Conservation (phyloP, 495 filamentous ascomycete species). For the Tricharina praecox region DNA sequence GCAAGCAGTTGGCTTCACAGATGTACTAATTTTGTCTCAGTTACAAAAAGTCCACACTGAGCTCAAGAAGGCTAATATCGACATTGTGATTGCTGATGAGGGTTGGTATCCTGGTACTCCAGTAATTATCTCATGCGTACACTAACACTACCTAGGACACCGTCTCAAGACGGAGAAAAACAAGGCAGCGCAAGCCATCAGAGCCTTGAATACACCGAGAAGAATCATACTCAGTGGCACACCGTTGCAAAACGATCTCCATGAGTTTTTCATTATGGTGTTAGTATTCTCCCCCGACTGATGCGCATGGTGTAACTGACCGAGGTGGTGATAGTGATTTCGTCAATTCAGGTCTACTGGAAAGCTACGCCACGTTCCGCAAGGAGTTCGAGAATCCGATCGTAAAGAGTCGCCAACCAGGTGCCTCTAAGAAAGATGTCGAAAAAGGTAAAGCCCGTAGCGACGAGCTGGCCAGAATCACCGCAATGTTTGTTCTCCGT, state of each 20-base stretch:
- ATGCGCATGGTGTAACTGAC: neutral
- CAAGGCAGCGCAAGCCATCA: slow-evolving; percentile 61
- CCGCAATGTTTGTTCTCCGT: slow-evolving; percentile 57
- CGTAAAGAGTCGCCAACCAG: slow-evolving; percentile 53
- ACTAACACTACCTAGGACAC: too few relatives aligned
- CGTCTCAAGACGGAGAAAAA: slow-evolving; percentile 68
- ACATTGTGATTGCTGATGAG: slow-evolving; percentile 70
- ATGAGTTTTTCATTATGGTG: slow-evolving; percentile 62
- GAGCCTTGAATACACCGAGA: slow-evolving; percentile 48
- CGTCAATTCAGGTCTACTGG: slow-evolving; percentile 59
- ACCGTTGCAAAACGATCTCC: slow-evolving; percentile 64
- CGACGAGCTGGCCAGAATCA: slow-evolving; percentile 50
- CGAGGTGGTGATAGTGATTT: slow-evolving; percentile 34
- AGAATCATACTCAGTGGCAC: slow-evolving; percentile 61
- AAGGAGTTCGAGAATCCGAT: slow-evolving; percentile 60
- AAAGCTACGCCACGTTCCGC: slow-evolving; percentile 50
- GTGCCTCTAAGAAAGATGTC: slow-evolving; percentile 45
- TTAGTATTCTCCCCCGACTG: neutral
- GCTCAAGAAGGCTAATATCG: slow-evolving; percentile 46
- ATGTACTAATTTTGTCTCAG: too few relatives aligned
- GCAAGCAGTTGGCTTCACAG: too few relatives aligned
- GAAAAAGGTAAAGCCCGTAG: slow-evolving; percentile 56
- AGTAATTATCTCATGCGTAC: too few relatives aligned
- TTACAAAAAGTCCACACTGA: slow-evolving; percentile 44
- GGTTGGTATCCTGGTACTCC: too few relatives aligned